Conservation (phyloP, 371 early-diverging fungal genomes). For the Apophysomyces elegans region DNA sequence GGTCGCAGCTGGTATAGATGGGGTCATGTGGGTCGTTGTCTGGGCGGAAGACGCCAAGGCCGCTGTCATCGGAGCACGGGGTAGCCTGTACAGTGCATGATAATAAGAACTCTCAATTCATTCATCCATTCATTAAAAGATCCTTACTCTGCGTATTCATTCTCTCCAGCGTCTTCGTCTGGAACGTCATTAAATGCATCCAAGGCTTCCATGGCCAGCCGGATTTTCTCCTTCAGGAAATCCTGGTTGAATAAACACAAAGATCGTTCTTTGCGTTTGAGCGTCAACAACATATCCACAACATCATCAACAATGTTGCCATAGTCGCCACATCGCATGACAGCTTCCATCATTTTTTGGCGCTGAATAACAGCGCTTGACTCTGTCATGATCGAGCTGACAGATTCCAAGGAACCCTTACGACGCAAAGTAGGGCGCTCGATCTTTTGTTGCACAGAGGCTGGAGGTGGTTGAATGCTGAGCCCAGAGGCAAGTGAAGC, state of each 20-base stretch:
- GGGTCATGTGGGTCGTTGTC: background rate
- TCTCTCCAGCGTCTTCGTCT: slow-evolving; percentile 17
- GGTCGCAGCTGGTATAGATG: background rate
- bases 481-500: slow-evolving; percentile 46
- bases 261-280: slow-evolving; percentile 43
- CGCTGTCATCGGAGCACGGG: background rate
- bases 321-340: slow-evolving; percentile 38
- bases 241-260: slow-evolving; percentile 50
- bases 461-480: slow-evolving; percentile 30
- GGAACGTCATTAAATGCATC: slow-evolving; percentile 39
- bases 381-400: slow-evolving; percentile 44
- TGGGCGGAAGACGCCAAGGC: background rate
- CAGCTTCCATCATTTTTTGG: slow-evolving; percentile 39
- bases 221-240: slow-evolving; percentile 41
- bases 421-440: slow-evolving; percentile 28
- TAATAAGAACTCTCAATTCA: no score
- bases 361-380: slow-evolving; percentile 33
- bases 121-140: background rate
- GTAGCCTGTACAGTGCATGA: background rate
- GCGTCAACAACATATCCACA: slow-evolving; percentile 47
- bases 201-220: slow-evolving; percentile 43
- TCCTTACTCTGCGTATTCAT: slow-evolving; percentile 1
- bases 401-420: slow-evolving; percentile 36
- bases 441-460: slow-evolving; percentile 4
- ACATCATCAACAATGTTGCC: slow-evolving; percentile 37